Percentiles rank a stretch among this genome's conserved stretches.
These are phyloP conservation scores for Fusarium tupiense DNA, from an alignment of 2,329 filamentous ascomycete genomes.

Conservation along the genomic window DNA sequence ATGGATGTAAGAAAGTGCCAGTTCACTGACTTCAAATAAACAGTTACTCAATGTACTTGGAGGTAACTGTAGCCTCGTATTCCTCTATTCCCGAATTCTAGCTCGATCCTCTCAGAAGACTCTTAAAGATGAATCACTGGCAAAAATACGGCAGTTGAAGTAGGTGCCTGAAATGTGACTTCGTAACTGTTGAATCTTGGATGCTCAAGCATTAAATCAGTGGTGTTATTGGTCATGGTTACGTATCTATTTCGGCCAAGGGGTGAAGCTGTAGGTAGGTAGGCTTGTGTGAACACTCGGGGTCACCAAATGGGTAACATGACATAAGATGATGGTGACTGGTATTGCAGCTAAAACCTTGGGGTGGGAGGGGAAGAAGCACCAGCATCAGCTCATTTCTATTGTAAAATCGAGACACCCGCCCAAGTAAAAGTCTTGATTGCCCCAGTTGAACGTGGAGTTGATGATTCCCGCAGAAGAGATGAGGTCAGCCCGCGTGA, in stretches of 20 bases:
- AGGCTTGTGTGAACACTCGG: slow-evolving; percentile 11
- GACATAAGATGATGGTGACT: background rate
- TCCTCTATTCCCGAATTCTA: background rate
- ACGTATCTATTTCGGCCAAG: slow-evolving; percentile 18
- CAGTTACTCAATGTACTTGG: slow-evolving; percentile 20
- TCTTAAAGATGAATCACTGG: slow-evolving; percentile 13
- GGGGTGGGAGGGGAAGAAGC: slow-evolving; percentile 8
- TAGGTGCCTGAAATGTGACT: slow-evolving; percentile 18
- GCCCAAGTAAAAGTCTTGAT: slow-evolving; percentile 1
- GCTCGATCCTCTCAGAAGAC: background rate
- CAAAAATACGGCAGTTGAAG: slow-evolving; percentile 34
- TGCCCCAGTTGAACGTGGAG: background rate
- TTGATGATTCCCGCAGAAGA: slow-evolving; percentile 4
- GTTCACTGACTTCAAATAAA: slow-evolving; percentile 9
- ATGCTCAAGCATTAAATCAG: background rate
- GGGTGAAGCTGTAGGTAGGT: slow-evolving; percentile 10
- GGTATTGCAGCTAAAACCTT: slow-evolving; percentile 4
- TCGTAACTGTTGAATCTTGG: slow-evolving; percentile 22
- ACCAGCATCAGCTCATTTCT: slow-evolving; percentile 37
- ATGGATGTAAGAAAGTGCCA: slow-evolving; percentile 2
- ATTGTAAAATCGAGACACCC: slow-evolving; percentile 18
- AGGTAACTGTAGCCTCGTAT: slow-evolving; percentile 13
- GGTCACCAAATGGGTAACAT: slow-evolving; percentile 5
- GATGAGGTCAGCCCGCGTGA: background rate
- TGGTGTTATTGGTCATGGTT: slow-evolving; percentile 25